phyloP scores from a whole-genome alignment of 805 yeast genomes.

The Lachancea fermentati region DNA sequence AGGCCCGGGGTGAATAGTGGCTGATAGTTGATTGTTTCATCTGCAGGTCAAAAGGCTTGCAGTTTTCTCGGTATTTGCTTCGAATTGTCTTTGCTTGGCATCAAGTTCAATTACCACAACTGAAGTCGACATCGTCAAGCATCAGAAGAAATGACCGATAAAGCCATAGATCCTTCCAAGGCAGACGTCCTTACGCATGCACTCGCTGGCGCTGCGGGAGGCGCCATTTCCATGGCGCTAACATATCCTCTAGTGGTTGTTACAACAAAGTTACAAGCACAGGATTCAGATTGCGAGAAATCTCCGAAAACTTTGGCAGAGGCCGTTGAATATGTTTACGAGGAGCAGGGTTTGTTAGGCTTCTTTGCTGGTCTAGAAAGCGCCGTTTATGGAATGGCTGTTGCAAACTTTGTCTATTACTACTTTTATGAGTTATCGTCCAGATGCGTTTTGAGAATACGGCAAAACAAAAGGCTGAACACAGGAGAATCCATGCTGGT shows the following conservation, averaged over 20 bases:
- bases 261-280: slow-evolving; percentile 77
- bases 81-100: no score
- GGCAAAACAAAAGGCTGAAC: slow-evolving; percentile 36
- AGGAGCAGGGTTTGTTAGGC: slow-evolving; percentile 58
- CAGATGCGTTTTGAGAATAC: slow-evolving; percentile 35
- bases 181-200: slow-evolving; percentile 63
- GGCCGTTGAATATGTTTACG: slow-evolving; percentile 44
- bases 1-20: neutral
- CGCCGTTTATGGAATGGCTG: slow-evolving; percentile 78
- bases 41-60: no score
- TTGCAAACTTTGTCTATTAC: slow-evolving; percentile 85
- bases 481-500: slow-evolving; percentile 66
- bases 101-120: no score
- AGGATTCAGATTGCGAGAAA: slow-evolving; percentile 19
- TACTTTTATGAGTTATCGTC: slow-evolving; percentile 79
- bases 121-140: neutral
- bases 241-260: slow-evolving; percentile 87
- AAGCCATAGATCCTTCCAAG: slow-evolving; percentile 28
- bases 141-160: neutral
- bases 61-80: no score
- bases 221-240: slow-evolving; percentile 77
- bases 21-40: no score
- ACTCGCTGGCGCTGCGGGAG: slow-evolving; percentile 92
- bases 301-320: slow-evolving; percentile 24
- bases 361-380: slow-evolving; percentile 83